These are phyloP conservation scores for Aureobasidium sp. DNA, from an alignment of 2,329 filamentous ascomycete genomes.

Conservation along the genomic window DNA sequence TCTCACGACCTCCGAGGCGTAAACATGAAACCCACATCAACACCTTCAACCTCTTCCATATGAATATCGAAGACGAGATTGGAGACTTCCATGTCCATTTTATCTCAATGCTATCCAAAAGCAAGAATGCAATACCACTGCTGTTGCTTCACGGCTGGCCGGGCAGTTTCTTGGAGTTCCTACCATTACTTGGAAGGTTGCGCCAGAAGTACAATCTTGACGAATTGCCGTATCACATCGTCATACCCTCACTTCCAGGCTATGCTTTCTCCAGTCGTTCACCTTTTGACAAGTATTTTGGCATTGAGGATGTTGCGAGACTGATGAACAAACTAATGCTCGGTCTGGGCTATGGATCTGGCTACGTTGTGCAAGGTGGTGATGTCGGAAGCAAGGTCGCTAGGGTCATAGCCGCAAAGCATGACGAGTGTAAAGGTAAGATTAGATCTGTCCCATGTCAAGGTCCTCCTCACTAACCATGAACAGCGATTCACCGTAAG, in stretches of 20 bases:
- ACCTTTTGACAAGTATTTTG: slow-evolving; percentile 52
- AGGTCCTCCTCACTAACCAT: too few relatives aligned
- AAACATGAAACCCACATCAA: neutral
- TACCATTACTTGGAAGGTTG: slow-evolving; percentile 56
- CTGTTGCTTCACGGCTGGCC: slow-evolving; percentile 65
- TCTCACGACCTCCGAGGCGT: neutral
- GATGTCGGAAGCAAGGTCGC: slow-evolving; percentile 58
- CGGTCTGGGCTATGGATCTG: slow-evolving; percentile 55
- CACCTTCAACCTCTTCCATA: slow-evolving; percentile 44
- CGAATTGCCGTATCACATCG: slow-evolving; percentile 61
- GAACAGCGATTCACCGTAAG: too few relatives aligned
- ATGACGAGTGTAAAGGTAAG: slow-evolving; percentile 54
- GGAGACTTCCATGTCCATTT: slow-evolving; percentile 55
- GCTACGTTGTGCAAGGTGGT: slow-evolving; percentile 64
- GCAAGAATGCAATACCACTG: slow-evolving; percentile 56
- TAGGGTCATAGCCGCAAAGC: slow-evolving; percentile 45
- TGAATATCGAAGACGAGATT: slow-evolving; percentile 45
- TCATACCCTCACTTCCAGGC: slow-evolving; percentile 62
- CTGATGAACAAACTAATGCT: slow-evolving; percentile 60
- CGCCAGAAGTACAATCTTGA: slow-evolving; percentile 50
- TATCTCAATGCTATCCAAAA: slow-evolving; percentile 58
- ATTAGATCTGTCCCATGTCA: slow-evolving; percentile 22
- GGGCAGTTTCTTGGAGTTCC: slow-evolving; percentile 58
- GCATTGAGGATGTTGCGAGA: slow-evolving; percentile 42
- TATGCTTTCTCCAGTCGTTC: slow-evolving; percentile 58